Base-by-base conservation (phyloP, 306 rosid genomes). In the Cajanus cajan region DNA sequence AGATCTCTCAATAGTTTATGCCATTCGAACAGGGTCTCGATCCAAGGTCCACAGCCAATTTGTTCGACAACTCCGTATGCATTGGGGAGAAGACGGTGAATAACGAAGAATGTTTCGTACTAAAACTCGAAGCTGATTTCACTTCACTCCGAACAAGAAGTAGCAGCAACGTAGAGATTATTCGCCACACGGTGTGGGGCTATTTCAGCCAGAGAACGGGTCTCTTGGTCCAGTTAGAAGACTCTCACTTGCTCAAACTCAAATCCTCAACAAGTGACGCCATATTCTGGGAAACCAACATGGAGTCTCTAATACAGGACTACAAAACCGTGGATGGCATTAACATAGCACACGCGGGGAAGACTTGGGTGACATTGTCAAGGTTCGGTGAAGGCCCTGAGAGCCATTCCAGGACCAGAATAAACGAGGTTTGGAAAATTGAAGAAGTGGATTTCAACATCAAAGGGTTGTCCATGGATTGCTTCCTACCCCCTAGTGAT, bases 371-470 rank as follows among this genome's bases (percentile, higher is more conserved):
- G 0, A 82, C 98, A 8, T 67, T 95, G 67, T 89, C 89, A 1
- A 78, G 99, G 67, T 95, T 79, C 5, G 96, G 98, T 1, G 97
- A 91, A 62, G 87, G 75, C 66, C 69, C 88, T 0, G 90, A 86
- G 8, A 66, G 78, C 45, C 90, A 88, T 65, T 90, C 94, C 6
- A 95, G 85, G 77, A 93, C 99, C 1, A 44, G 82, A 77, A 89
- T 95, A 86, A 93, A 92, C 39, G 98, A 95, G 82, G 73, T 36
- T 63, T 92, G 98, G 98, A 78, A 78, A 43, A 91, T 95, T 16
- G 98, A 95, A 64, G 98, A 95, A 72, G 97, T 95, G n/a, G 99
- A 87, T 33, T 95, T 95, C 40, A 93, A 94, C 83, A 85, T 95
- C 2, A 89, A 84, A 87, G 98, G 98, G 0, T 85, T 95, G 82